A percentile compares a stretch with the other conserved stretches of the same genome.
Conservation (phyloP, 768 basidiomycete species). For the Boletus pseudopeckii region DNA sequence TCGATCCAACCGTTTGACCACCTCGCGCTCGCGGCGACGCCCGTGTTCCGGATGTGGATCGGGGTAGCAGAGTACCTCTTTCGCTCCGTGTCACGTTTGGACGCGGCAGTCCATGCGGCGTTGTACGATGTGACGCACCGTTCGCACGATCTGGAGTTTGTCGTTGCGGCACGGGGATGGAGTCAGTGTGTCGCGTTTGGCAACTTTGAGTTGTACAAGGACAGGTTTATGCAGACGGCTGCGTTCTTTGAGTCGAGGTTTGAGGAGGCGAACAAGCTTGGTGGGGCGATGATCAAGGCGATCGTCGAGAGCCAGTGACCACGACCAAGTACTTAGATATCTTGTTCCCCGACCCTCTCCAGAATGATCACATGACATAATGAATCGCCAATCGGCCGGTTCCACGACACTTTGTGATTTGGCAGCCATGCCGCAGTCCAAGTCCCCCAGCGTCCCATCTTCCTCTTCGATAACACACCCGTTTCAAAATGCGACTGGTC, state of each 20-base stretch:
- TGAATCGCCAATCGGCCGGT: neutral
- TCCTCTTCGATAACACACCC: conserved; percentile 33
- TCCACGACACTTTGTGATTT: neutral
- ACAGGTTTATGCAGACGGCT: conserved; percentile 76
- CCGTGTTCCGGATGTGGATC: conserved; percentile 94
- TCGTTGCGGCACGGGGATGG: conserved; percentile 92
- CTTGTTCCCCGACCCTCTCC: neutral
- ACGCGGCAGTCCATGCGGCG: conserved; percentile 70
- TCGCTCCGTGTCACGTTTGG: conserved; percentile 58
- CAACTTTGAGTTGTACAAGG: conserved; percentile 82
- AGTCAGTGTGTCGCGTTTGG: conserved; percentile 93
- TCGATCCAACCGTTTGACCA: conserved; percentile 87
- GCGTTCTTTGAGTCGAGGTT: conserved; percentile 85
- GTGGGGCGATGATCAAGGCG: conserved; percentile 86
- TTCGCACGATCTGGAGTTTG: conserved; percentile 90
- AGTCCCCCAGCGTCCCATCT: conserved; percentile 4
- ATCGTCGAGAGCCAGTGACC: conserved; percentile 54
- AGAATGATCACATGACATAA: neutral
- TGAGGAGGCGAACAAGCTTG: conserved; percentile 77
- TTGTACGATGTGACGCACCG: conserved; percentile 76
- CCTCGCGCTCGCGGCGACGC: conserved; percentile 90
- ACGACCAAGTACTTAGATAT: conserved; percentile 1
- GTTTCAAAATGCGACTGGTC: conserved; percentile 43
- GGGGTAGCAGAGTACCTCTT: conserved; percentile 97
- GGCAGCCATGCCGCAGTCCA: conserved; percentile 13